phyloP scores from a whole-genome alignment of 2,329 filamentous ascomycete genomes.

The Trichophyton rubrum region DNA sequence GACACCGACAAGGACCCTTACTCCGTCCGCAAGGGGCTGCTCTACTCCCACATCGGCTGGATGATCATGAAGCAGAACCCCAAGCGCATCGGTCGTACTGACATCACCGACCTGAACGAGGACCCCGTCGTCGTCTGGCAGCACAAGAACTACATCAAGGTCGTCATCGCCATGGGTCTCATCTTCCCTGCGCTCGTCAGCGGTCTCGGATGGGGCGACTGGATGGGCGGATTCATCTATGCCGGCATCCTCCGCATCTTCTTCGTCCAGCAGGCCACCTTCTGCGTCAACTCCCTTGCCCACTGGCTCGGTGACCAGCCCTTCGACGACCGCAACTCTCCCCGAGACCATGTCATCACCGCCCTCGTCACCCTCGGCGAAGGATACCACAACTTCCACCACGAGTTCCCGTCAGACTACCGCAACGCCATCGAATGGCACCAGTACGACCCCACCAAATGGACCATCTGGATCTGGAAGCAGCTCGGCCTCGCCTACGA shows the following conservation, averaged over 20 bases:
- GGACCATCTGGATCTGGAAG: slow-evolving; percentile 77
- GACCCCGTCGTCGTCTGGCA: slow-evolving; percentile 77
- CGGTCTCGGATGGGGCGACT: slow-evolving; percentile 71
- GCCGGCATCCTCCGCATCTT: slow-evolving; percentile 75
- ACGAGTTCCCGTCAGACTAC: slow-evolving; percentile 89
- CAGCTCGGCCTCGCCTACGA: slow-evolving; percentile 71
- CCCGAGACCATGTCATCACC: slow-evolving; percentile 76
- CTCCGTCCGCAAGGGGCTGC: slow-evolving; percentile 74
- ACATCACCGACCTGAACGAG: slow-evolving; percentile 79
- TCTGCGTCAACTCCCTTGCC: slow-evolving; percentile 83
- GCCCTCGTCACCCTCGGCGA: slow-evolving; percentile 75
- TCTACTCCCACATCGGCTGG: slow-evolving; percentile 79
- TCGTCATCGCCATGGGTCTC: slow-evolving; percentile 63
- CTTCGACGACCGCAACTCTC: slow-evolving; percentile 85
- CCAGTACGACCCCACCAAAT: slow-evolving; percentile 88
- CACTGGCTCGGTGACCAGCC: slow-evolving; percentile 89
- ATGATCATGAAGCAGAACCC: slow-evolving; percentile 92
- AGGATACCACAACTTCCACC: slow-evolving; percentile 92
- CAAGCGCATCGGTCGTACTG: slow-evolving; percentile 74
- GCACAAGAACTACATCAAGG: slow-evolving; percentile 75
- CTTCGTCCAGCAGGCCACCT: slow-evolving; percentile 83
- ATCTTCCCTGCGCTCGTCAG: slow-evolving; percentile 62
- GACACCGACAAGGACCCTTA: slow-evolving; percentile 88
- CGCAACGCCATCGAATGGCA: slow-evolving; percentile 84
- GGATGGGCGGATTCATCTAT: slow-evolving; percentile 70